Percentiles rank a stretch among this genome's conserved stretches.
Conservation (phyloP, 2,329 filamentous ascomycete species). For the Claviceps monticola region DNA sequence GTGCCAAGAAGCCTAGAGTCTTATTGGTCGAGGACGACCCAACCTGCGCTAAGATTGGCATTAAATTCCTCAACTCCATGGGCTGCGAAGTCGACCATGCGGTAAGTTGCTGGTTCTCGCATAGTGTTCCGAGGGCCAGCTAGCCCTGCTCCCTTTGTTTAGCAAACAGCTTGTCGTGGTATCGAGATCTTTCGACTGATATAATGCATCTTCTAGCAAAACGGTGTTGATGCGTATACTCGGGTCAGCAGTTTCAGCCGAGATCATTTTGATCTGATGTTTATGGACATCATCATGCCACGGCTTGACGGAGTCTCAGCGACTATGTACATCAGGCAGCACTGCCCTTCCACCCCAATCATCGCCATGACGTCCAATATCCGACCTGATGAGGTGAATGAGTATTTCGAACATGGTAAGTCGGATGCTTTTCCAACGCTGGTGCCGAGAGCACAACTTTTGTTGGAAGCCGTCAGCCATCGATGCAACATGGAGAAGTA, state of each 20-base stretch:
- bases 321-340: slow-evolving; percentile 82
- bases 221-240: slow-evolving; percentile 83
- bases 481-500: not conserved
- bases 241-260: slow-evolving; percentile 48
- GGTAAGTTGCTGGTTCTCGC: slow-evolving; percentile 27
- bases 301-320: slow-evolving; percentile 89
- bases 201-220: slow-evolving; percentile 23
- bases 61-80: slow-evolving; percentile 52
- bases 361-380: slow-evolving; percentile 99
- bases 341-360: slow-evolving; percentile 69
- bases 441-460: not conserved
- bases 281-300: slow-evolving; percentile 97
- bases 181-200: too few relatives aligned
- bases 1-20: slow-evolving; percentile 57
- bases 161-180: not conserved
- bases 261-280: slow-evolving; percentile 50
- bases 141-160: too few relatives aligned
- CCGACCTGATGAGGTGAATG: slow-evolving; percentile 85
- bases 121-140: not conserved
- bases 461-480: not conserved
- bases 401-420: slow-evolving; percentile 93
- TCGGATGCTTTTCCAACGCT: slow-evolving; percentile 4
- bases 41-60: slow-evolving; percentile 52
- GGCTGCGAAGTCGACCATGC: slow-evolving; percentile 55
- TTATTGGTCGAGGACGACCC: slow-evolving; percentile 77